Evolutionary conservation across 352 stramenopile species (phyloP), one percentile per base, ranked within the genome.

Genomic region (Globisporangium takayamanum): DNA sequence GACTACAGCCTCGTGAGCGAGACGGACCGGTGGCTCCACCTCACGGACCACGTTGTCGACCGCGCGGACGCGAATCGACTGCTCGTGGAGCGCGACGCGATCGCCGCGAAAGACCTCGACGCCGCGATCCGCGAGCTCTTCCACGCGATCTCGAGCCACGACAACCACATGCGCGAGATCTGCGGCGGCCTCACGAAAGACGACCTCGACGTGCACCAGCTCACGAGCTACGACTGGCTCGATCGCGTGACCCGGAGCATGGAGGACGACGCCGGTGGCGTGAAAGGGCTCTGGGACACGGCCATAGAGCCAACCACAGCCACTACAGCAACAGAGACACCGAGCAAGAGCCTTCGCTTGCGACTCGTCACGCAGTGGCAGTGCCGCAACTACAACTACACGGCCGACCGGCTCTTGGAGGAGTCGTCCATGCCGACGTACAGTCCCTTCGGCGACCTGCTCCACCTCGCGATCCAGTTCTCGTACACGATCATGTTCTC

Each of bases 401-500:
- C 74, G 12, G 73, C 76, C 16, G 73, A 83, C 53, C 66, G 70
- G 15, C 53, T 87, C 26, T 53, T 84, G 15, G 76, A 87, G 55
- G 76, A 87, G 63, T 80, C 74, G 48, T 83, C 73, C 54, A 84
- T 87, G 74, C 67, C 72, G 18, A 69, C 72, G 28, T 87, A 84
- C 67, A 73, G 62, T n/a, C 73, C 76, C 16, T 78, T 75, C 26
- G 58, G 70, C 18, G 76, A 87, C 36, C 56, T 84, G 22, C 63
- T 87, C 12, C 74, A 87, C 59, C 64, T 83, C n/a, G 74, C 70
- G 51, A 87, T 83, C 52, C 76, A 87, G 64, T 87, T 87, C 52
- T 84, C 71, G 57, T 84, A 87, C 70, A 79, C 76, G 20, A 83
- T 77, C 58, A 80, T 87, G 70, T 87, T 87, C 60, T 83, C 72